Conservation (phyloP, 805 yeast species). For the Suhomyces kilbournensis region DNA sequence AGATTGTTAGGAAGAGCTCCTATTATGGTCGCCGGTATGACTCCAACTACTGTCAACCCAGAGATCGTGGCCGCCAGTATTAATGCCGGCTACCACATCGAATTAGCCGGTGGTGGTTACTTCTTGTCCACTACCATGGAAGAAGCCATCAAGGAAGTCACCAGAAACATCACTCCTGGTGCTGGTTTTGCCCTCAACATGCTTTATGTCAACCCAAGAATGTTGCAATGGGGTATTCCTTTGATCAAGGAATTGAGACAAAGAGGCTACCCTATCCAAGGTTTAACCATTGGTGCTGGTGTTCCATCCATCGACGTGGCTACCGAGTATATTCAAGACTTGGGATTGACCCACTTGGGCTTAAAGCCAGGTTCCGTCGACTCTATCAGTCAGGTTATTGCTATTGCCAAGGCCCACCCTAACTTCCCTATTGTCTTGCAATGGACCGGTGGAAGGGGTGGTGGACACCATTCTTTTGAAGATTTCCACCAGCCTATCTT, state of each 20-base stretch:
- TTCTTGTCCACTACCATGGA: constrained; percentile 71
- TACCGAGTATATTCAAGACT: constrained; percentile 86
- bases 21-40: constrained; percentile 98
- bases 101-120: constrained; percentile 99
- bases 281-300: constrained; percentile 98
- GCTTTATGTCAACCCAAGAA: constrained; percentile 93
- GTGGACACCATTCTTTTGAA: constrained; percentile 99
- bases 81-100: constrained; percentile 96
- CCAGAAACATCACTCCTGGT: constrained; percentile 69
- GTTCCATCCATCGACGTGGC: constrained; percentile 98
- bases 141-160: constrained; percentile 71
- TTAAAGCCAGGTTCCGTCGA: constrained; percentile 98
- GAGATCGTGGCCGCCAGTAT: constrained; percentile 91
- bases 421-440: constrained; percentile 94
- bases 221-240: constrained; percentile 99
- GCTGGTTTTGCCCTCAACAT: constrained; percentile 88
- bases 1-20: constrained; percentile 93
- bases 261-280: constrained; percentile 93
- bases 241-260: constrained; percentile 84
- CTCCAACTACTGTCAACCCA: constrained; percentile 95
- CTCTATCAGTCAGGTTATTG: constrained; percentile 78
- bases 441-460: constrained; percentile 99
- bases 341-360: constrained; percentile 91
- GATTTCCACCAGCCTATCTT: constrained; percentile 98
- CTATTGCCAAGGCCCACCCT: constrained; percentile 95